Base-by-base conservation (phyloP, 2,329 filamentous ascomycete genomes). In the Elsinoe ampelina region DNA sequence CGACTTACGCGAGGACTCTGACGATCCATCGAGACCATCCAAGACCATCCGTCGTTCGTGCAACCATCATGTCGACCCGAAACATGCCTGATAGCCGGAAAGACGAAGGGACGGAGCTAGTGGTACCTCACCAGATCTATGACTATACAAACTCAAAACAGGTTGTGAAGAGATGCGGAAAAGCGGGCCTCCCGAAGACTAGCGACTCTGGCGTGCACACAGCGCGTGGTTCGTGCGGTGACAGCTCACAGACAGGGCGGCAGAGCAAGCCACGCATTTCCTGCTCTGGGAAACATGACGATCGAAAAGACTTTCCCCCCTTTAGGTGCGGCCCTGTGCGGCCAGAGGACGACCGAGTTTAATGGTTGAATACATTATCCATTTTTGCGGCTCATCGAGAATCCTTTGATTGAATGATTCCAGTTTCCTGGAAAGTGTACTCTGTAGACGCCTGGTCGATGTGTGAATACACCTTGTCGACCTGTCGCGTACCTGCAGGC, bases 121-220 rank as follows among this genome's bases (percentile, higher is more conserved):
- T 50, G 45, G 26, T 34, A 17, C 15, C 45, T 17, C 34, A 15
- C 15, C 8, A 34, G 45, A 34, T 34, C 26, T 35, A 11, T 35
- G 10, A 50, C 30, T 50, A 17, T 45, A 26, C 41, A 11, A 36
- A 50, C 26, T 36, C 26, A 36, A 26, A 50, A 34, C 38, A 19
- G 32, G 32, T 34, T 20, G 48, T 52, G 48, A 26, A 36, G 48
- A 39, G 19, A 52, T 19, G 17, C 48, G 48, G 48, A 52, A 52
- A 52, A 52, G 48, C 48, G 48, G 48, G 48, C 48, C 19, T 52
- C 48, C 48, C 48, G 48, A 13, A 34, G 11, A 52, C 48, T 52
- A 52, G 48, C 48, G 48, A 52, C 48, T 38, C 48, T 26, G 45
- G 48, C 34, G 48, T 45, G 32, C n/a, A 38, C 19, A 15, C 34